Base-by-base conservation (phyloP, 148 eudicot genomes). In the Persicaria maculosa region DNA sequence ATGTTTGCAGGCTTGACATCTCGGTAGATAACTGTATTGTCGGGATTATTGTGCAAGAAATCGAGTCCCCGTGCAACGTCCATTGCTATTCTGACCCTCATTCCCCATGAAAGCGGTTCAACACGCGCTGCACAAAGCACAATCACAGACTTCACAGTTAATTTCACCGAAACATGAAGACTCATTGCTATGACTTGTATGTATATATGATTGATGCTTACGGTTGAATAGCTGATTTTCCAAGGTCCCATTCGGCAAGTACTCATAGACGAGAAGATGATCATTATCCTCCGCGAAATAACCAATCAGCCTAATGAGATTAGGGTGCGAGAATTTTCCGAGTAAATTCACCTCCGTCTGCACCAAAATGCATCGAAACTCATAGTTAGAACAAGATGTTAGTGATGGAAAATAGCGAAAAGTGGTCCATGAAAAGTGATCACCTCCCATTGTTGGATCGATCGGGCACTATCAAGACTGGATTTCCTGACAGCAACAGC, bases 31-130 rank as follows among this genome's bases (percentile, higher is more conserved):
- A 93, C 98, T 8, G 74, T 84, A 47, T 93, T 91, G 71, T 89
- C 93, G 1, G 93, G 88, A 9, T 31, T 31, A 31, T 90, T 84
- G 76, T 91, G 98, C 79, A 93, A 72, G 78, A 91, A 89, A 45
- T 81, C 79, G 12, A 93, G 97, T 10, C 98, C 98, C 68, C 84
- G 71, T 47, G 98, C 98, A 55, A 97, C 98, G 62, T 90, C 98
- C 74, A 78, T 83, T 0, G 91, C 97, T 72, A 93, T 91, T 73
- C 80, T 86, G 6, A 93, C 79, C 81, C 98, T 72, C 31, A 69
- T 77, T 12, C 79, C 80, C 98, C 98, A 93, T 44, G 90, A 17
- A 15, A 90, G 86, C 6, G 91, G 78, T 5, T 43, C 64, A 7
- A 2, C 50, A n/a, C 15, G 73, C 72, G 81, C 98, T 93, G 68